These are phyloP conservation scores for Polytrichum commune DNA, from an alignment of 225 moss, liverwort and hornwort genomes.

Conservation along the genomic window DNA sequence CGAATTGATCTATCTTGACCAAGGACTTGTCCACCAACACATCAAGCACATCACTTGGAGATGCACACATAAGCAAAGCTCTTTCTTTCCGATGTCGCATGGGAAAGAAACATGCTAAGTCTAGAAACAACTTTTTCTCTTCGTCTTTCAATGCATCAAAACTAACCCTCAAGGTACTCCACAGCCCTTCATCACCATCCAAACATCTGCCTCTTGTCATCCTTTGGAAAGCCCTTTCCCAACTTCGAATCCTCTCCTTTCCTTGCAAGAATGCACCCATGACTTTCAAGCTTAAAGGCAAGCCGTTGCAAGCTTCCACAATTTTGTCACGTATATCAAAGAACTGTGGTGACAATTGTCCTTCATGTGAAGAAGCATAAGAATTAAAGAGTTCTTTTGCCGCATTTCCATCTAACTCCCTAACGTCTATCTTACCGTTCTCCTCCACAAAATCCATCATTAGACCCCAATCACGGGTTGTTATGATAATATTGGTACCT, in stretches of 20 bases:
- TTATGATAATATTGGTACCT: background rate
- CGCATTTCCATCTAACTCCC: background rate
- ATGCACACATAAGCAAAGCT: background rate
- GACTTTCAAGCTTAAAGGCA: slow-evolving; percentile 7
- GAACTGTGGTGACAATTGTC: background rate
- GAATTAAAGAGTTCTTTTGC: background rate
- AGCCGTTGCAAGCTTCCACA: background rate
- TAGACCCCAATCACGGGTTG: background rate
- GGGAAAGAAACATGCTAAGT: background rate
- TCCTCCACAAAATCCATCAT: background rate
- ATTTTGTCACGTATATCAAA: background rate
- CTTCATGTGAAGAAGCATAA: background rate
- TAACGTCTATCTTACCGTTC: background rate
- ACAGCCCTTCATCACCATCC: background rate
- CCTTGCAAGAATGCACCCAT: background rate
- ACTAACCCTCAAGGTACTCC: background rate
- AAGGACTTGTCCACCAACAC: background rate
- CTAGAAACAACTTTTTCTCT: background rate
- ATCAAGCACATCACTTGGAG: background rate
- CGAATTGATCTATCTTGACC: background rate
- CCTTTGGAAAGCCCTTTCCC: slow-evolving; percentile 3
- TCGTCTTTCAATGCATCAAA: background rate
- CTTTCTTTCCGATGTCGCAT: background rate
- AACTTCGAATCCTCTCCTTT: background rate
- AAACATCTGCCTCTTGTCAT: background rate